A percentile compares a stretch with the other conserved stretches of the same genome.
Evolutionary conservation across 2,329 filamentous ascomycete genomes (phyloP).

Genomic region (Pezicula neosporulosa): DNA sequence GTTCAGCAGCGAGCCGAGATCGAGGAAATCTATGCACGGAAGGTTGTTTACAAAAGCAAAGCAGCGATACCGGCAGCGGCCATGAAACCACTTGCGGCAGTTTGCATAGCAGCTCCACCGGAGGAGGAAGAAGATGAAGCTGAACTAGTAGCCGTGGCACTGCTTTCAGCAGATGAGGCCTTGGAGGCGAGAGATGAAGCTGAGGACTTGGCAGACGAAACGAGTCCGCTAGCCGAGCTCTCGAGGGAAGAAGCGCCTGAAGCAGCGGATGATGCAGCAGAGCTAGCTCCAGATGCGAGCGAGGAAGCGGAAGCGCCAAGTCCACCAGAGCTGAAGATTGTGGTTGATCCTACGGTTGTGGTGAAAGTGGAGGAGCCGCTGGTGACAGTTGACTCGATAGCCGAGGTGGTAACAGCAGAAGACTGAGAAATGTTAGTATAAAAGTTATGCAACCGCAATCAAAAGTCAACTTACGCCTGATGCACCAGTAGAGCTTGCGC

Average conservation of each 20-base stretch:
- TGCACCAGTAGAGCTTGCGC: neutral
- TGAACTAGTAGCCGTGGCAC: neutral
- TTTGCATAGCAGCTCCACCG: conserved; percentile 19
- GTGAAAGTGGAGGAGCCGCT: neutral
- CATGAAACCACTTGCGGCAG: conserved; percentile 22
- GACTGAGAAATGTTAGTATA: neutral
- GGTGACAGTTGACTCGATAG: conserved; percentile 1
- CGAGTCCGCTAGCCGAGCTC: neutral
- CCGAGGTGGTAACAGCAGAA: neutral
- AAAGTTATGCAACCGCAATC: neutral
- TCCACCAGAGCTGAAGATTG: conserved; percentile 1
- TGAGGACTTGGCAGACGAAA: neutral
- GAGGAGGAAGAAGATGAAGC: conserved; percentile 12
- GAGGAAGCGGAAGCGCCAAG: conserved; percentile 8
- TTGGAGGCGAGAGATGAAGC: conserved; percentile 2
- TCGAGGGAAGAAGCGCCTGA: conserved; percentile 7
- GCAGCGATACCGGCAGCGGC: conserved; percentile 26
- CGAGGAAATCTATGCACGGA: conserved; percentile 12
- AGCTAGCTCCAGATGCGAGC: conserved; percentile 3
- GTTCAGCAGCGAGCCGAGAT: too few relatives aligned
- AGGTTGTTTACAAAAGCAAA: conserved; percentile 24
- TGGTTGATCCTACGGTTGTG: neutral
- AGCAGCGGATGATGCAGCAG: conserved; percentile 4
- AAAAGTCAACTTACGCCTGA: neutral
- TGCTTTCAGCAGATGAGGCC: conserved; percentile 7